phyloP scores from a whole-genome alignment of 257 asterid genomes.

The Nicotiana sylvestris region DNA sequence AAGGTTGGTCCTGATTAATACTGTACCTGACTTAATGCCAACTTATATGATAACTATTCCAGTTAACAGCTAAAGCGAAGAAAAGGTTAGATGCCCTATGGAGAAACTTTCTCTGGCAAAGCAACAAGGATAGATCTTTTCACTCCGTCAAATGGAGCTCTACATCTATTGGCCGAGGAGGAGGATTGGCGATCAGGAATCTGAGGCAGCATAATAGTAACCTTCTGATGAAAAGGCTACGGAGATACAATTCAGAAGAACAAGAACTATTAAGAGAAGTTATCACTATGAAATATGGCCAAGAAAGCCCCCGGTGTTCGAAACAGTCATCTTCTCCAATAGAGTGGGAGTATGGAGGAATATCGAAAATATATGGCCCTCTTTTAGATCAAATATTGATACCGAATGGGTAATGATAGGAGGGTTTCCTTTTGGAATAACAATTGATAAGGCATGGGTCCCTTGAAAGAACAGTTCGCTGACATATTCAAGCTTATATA shows the following conservation, averaged over 20 bases:
- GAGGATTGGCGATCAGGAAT: background rate
- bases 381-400: background rate
- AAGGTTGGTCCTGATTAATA: background rate
- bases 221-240: background rate
- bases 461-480: background rate
- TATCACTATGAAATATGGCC: background rate
- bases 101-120: background rate
- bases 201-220: background rate
- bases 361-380: background rate
- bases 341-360: background rate
- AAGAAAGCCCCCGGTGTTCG: background rate
- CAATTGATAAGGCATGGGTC: background rate
- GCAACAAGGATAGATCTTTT: background rate
- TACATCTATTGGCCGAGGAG: background rate
- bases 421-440: background rate
- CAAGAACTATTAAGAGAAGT: background rate
- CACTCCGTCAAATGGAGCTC: background rate
- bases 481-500: background rate
- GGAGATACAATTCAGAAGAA: background rate
- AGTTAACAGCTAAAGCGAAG: background rate
- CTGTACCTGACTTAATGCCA: background rate
- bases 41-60: background rate
- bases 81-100: background rate
- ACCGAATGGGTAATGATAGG: background rate
- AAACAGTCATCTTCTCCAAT: background rate